A percentile compares a stretch with the other conserved stretches of the same genome.
phyloP scores from a whole-genome alignment of 371 early-diverging fungal genomes.

The Mucor indicus region DNA sequence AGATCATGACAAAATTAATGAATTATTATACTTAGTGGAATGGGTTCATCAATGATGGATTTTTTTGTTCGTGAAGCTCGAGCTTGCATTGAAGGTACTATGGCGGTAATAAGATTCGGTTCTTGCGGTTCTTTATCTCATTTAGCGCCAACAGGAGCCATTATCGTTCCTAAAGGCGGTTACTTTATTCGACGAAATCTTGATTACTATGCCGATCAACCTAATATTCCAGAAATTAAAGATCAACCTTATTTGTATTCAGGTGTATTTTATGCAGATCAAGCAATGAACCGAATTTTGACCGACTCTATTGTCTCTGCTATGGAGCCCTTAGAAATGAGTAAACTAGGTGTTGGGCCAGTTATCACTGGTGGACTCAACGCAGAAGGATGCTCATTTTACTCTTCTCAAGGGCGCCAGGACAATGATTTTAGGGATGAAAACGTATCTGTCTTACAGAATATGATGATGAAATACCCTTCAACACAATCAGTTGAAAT shows the following conservation, averaged over 20 bases:
- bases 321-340: constrained; percentile 22
- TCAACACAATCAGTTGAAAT: constrained; percentile 80
- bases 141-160: constrained; percentile 61
- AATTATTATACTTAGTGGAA: constrained; percentile 28
- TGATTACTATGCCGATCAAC: neutral
- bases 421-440: constrained; percentile 79
- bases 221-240: constrained; percentile 9
- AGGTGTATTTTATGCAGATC: constrained; percentile 61
- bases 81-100: constrained; percentile 79
- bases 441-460: constrained; percentile 64
- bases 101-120: constrained; percentile 87
- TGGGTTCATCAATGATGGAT: constrained; percentile 92
- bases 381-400: constrained; percentile 91
- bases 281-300: constrained; percentile 49
- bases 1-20: neutral
- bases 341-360: constrained; percentile 32
- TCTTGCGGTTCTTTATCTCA: constrained; percentile 82
- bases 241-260: constrained; percentile 68
- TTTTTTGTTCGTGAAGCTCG: constrained; percentile 91
- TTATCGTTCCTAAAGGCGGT: constrained; percentile 74
- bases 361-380: constrained; percentile 74
- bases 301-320: constrained; percentile 28
- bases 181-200: constrained; percentile 57
- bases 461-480: constrained; percentile 53
- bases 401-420: constrained; percentile 83